Evolutionary conservation across 2,329 filamentous ascomycete genomes (phyloP).

Genomic region (Paecilomyces formosus): DNA sequence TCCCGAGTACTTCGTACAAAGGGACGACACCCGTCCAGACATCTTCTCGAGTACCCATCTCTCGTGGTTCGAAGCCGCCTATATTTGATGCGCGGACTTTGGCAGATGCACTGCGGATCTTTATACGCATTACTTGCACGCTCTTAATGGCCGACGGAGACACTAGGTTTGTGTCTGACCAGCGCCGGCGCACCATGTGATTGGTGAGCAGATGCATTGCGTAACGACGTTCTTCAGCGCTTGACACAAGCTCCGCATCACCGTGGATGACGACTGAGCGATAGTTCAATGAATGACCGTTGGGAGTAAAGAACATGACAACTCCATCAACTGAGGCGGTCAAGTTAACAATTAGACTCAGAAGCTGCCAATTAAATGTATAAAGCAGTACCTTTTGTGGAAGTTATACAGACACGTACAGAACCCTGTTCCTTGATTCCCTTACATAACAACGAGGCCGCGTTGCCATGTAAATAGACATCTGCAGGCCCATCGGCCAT

Average conservation of each 20-base stretch:
- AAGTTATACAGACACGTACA: slow-evolving; percentile 8
- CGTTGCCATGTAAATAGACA: slow-evolving; percentile 30
- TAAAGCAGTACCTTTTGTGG: background rate
- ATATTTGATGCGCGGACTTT: slow-evolving; percentile 5
- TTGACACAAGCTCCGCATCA: slow-evolving; percentile 1
- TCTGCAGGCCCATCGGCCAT: slow-evolving; percentile 1
- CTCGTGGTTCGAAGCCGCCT: slow-evolving; percentile 2
- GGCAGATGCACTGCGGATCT: slow-evolving; percentile 3
- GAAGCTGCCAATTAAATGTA: background rate
- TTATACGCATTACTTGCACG: slow-evolving; percentile 6
- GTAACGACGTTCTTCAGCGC: slow-evolving; percentile 2
- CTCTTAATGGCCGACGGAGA: slow-evolving; percentile 1
- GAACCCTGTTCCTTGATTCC: slow-evolving; percentile 12
- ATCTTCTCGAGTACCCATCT: slow-evolving; percentile 2
- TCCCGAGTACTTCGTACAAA: slow-evolving; percentile 3
- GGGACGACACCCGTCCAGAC: slow-evolving; percentile 6
- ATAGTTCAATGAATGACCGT: slow-evolving; percentile 7
- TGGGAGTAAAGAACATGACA: slow-evolving; percentile 4
- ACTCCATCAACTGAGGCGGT: slow-evolving; percentile 3
- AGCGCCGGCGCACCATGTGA: slow-evolving; percentile 5
- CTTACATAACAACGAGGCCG: slow-evolving; percentile 18
- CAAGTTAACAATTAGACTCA: background rate
- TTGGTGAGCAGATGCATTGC: slow-evolving; percentile 7
- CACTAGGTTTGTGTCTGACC: slow-evolving; percentile 4
- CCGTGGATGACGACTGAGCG: slow-evolving; percentile 6